A percentile compares a stretch with the other conserved stretches of the same genome.
Evolutionary conservation across 805 yeast species (phyloP).

Genomic region (Nakazawaea ishiwadae): DNA sequence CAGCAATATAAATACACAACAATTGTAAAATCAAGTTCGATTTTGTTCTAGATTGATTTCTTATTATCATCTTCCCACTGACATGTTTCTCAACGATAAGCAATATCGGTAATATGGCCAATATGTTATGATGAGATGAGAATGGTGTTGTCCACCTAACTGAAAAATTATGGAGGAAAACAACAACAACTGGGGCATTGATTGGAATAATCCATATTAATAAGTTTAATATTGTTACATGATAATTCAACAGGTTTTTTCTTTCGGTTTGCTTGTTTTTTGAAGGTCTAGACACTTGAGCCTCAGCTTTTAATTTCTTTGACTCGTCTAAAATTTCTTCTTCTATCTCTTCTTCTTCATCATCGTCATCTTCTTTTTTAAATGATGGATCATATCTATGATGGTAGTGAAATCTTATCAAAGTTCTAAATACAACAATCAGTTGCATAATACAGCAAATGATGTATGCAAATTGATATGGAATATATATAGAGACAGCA

Average conservation of each 20-base stretch:
- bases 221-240: conserved; percentile 56
- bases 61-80: conserved; percentile 43
- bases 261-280: conserved; percentile 1
- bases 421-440: conserved; percentile 40
- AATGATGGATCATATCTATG: not conserved
- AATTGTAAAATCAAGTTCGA: conserved; percentile 9
- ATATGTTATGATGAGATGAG: conserved; percentile 77
- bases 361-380: no score
- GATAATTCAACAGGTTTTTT: conserved; percentile 47
- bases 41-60: conserved; percentile 24
- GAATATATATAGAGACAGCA: conserved; percentile 58
- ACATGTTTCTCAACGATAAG: conserved; percentile 51
- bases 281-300: not conserved
- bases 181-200: conserved; percentile 71
- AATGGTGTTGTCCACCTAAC: conserved; percentile 81
- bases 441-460: conserved; percentile 57
- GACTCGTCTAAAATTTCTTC: not conserved
- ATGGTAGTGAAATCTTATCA: not conserved
- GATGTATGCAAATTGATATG: conserved; percentile 75
- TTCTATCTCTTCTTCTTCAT: conserved; percentile 1
- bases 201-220: conserved; percentile 80
- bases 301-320: conserved; percentile 8
- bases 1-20: conserved; percentile 45
- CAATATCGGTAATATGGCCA: conserved; percentile 73
- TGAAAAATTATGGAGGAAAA: conserved; percentile 74